Evolutionary conservation across 768 basidiomycete species (phyloP), one percentile per base, ranked within the genome.

Genomic region (Pulveroboletus sp.): DNA sequence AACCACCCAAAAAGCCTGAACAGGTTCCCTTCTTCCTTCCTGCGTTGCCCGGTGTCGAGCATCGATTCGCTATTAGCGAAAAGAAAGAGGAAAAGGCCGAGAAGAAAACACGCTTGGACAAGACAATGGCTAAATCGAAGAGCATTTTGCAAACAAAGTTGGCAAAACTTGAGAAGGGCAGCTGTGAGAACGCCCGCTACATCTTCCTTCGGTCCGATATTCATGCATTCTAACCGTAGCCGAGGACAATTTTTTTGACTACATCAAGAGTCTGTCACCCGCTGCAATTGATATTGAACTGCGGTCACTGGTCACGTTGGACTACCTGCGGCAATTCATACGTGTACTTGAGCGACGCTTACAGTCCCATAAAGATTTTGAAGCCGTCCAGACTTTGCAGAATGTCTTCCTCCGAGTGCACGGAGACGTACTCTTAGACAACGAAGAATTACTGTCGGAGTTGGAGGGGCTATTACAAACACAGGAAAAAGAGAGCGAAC

Each of bases 11-110:
- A 69, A 88, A 86, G 24, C 91, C 92, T 11, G 95, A 97, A 70
- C 81, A 91, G 52, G 95, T 93, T 1, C 96, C 96, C 0, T 99
- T 99, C 76, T 99, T 98, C 76, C 73, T 99, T 14, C 96, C 95
- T 18, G 92, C 93, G 1, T 70, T 97, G 10, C 86, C 89, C 5
- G 95, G 93, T 10, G 80, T 93, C 10, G 91, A 94, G 50, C 76
- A 82, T 15, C 80, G 90, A 15, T 95, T 97, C 65, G 87, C 81
- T 12, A 64, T 85, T 6, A 69, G 67, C 64, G 51, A 70, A 54
- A 58, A 75, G 69, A 67, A 74, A 68, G 46, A 62, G 49, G 58
- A 65, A 55, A 57, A 65, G 65, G 43, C 69, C 57, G 55, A 60
- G 52, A 79, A 77, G 52, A 55, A 72, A 37, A 77, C 80, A 8